Base-by-base conservation (phyloP, 2,329 filamentous ascomycete species). In the Ophiostoma sp. region DNA sequence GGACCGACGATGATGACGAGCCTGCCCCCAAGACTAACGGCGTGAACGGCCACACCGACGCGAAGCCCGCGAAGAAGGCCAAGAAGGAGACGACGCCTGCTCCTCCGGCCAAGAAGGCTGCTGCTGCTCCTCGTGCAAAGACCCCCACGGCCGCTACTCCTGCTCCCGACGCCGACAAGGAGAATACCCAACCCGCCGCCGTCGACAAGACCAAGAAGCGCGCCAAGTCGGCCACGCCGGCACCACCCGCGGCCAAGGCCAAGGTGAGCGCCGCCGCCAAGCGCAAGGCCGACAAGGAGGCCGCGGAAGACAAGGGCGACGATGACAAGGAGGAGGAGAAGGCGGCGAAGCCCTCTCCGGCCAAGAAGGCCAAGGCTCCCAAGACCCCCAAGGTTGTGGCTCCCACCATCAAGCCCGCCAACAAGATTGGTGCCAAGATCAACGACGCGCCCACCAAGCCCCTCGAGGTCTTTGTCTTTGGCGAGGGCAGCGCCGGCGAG, bases 401-500 rank as follows among this genome's bases (percentile, higher is more conserved):
- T 52, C 72, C 74, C 6, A 39, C 73, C 42, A 80, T 78, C 74
- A 81, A 90, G 79, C 89, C 89, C 31, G 64, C 72, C 0, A 75
- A 74, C 69, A 79, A 79, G 77, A 75, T 78, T 25, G 76, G 77
- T n/a, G 66, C 66, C 69, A 75, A 77, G 74, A 89, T 93, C 82
- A 94, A 94, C 80, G 80, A 87, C 31, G 84, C 87, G 19, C 92
- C 92, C 4, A 88, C 85, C 0, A 82, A 89, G 76, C 84, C 85
- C 33, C 86, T 96, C 74, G 90, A 95, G 78, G 85, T 96, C 74
- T 95, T 91, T 79, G 92, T 95, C 70, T 95, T 93, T 78, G 93
- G 93, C 70, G 92, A 94, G 80, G 93, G 93, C 50, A 88, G 88
- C 75, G 90, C 90, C n/a, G 93, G 93, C 77, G 93, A 97, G 83